Percentiles rank a stretch among this genome's conserved stretches.
phyloP scores from a whole-genome alignment of 257 asterid genomes.

The Coffea eugenioides region DNA sequence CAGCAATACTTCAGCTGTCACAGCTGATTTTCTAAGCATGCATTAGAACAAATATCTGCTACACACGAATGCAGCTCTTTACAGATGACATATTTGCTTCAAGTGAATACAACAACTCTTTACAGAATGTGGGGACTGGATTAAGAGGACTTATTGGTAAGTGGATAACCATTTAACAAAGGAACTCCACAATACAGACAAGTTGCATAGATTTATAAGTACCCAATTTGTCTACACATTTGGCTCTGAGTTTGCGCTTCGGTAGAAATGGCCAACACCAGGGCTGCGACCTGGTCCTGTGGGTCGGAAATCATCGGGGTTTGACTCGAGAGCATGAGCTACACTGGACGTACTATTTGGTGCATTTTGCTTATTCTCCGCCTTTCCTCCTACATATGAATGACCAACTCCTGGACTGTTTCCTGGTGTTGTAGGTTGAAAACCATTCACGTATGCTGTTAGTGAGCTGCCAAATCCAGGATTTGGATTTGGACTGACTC shows the following conservation, averaged over 20 bases:
- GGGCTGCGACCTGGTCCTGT: constrained; percentile 55
- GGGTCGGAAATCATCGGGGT: constrained; percentile 37
- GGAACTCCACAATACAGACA: constrained; percentile 28
- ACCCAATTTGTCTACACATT: constrained; percentile 28
- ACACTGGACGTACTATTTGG: not conserved
- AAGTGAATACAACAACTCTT: not conserved
- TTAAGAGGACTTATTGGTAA: not conserved
- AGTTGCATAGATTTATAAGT: constrained; percentile 7
- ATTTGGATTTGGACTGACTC: constrained; percentile 3
- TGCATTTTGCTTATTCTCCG: constrained; percentile 18
- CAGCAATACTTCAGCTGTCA: constrained; percentile 1
- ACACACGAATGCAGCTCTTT: not conserved
- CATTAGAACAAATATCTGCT: not conserved
- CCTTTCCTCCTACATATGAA: constrained; percentile 15
- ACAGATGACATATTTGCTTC: not conserved
- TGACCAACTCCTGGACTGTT: constrained; percentile 77
- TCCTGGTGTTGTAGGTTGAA: constrained; percentile 56
- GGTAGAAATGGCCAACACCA: constrained; percentile 55
- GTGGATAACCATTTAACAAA: constrained; percentile 11
- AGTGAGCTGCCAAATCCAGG: constrained; percentile 10
- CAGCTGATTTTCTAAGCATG: constrained; percentile 2
- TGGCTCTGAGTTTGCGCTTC: constrained; percentile 25
- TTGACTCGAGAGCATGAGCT: constrained; percentile 13
- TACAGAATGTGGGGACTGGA: constrained; percentile 1
- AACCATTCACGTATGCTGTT: constrained; percentile 13